Percentiles rank a stretch among this genome's conserved stretches.
Conservation (phyloP, 2,329 filamentous ascomycete genomes). For the Verruconis gallopava region DNA sequence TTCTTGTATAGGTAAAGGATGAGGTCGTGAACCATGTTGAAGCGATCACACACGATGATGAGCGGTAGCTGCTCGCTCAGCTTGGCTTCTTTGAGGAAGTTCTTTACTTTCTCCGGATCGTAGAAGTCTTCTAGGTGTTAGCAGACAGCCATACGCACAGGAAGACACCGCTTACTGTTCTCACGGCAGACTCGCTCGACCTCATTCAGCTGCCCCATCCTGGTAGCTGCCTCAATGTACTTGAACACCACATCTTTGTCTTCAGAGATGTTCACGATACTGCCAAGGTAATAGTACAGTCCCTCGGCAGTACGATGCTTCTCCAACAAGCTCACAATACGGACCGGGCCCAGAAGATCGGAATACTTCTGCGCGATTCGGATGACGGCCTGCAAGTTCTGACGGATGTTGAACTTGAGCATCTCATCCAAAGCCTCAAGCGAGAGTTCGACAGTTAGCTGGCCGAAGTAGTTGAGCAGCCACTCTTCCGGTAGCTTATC, state of each 20-base stretch:
- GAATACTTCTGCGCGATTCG: conserved; percentile 97
- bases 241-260: conserved; percentile 97
- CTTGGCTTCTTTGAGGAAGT: conserved; percentile 95
- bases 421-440: conserved; percentile 91
- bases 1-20: conserved; percentile 97
- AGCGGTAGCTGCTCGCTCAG: conserved; percentile 85
- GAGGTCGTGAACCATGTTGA: conserved; percentile 95
- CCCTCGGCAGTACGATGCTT: conserved; percentile 96
- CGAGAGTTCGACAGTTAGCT: conserved; percentile 88
- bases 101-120: conserved; percentile 74
- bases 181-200: conserved; percentile 96
- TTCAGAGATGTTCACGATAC: conserved; percentile 93
- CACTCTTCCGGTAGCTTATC: conserved; percentile 85
- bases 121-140: not conserved
- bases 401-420: conserved; percentile 91
- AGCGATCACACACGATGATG: conserved; percentile 98
- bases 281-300: conserved; percentile 95
- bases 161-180: conserved; percentile 44
- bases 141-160: too few relatives aligned
- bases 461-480: conserved; percentile 84
- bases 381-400: conserved; percentile 89
- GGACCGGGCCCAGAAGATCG: conserved; percentile 76
- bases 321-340: conserved; percentile 85
- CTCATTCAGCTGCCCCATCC: conserved; percentile 85
- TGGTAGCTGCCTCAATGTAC: conserved; percentile 94